Conservation (phyloP, 2,329 filamentous ascomycete species). For the Stachybotrys echinatus region DNA sequence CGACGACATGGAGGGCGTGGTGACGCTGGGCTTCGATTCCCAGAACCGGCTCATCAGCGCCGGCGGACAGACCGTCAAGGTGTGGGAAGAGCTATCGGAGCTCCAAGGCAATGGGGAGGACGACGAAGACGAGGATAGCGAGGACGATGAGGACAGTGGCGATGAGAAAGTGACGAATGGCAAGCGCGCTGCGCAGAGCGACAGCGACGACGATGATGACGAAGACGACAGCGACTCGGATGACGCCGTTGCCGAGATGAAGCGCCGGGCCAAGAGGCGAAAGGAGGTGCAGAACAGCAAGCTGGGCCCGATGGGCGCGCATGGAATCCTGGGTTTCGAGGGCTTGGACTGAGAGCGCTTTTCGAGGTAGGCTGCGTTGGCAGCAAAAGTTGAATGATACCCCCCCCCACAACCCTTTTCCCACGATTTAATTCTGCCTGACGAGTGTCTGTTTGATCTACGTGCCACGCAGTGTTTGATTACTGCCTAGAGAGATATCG, state of each 20-base stretch:
- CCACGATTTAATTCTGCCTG: too few relatives aligned
- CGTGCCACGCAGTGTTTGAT: too few relatives aligned
- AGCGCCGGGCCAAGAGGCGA: slow-evolving; percentile 38
- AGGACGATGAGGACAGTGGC: slow-evolving; percentile 35
- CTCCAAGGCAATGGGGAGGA: slow-evolving; percentile 37
- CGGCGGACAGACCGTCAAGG: slow-evolving; percentile 79
- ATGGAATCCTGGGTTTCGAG: slow-evolving; percentile 46
- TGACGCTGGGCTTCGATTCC: slow-evolving; percentile 78
- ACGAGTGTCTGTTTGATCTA: too few relatives aligned
- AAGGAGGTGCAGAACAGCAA: slow-evolving; percentile 36
- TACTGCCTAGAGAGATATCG: too few relatives aligned
- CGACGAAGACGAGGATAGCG: slow-evolving; percentile 42
- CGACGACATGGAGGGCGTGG: slow-evolving; percentile 82
- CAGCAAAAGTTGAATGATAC: slow-evolving; percentile 10
- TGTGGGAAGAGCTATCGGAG: slow-evolving; percentile 80
- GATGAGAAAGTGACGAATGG: slow-evolving; percentile 10
- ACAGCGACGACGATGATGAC: slow-evolving; percentile 41
- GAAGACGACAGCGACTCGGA: slow-evolving; percentile 34
- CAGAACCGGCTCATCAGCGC: slow-evolving; percentile 84
- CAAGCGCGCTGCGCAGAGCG: slow-evolving; percentile 1
- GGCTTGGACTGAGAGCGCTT: slow-evolving; percentile 33
- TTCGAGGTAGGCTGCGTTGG: too few relatives aligned
- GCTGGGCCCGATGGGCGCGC: slow-evolving; percentile 44
- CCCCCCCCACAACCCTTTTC: not conserved
- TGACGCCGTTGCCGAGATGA: slow-evolving; percentile 30